Conservation (phyloP, 768 basidiomycete genomes). For the Galerina sulciceps region DNA sequence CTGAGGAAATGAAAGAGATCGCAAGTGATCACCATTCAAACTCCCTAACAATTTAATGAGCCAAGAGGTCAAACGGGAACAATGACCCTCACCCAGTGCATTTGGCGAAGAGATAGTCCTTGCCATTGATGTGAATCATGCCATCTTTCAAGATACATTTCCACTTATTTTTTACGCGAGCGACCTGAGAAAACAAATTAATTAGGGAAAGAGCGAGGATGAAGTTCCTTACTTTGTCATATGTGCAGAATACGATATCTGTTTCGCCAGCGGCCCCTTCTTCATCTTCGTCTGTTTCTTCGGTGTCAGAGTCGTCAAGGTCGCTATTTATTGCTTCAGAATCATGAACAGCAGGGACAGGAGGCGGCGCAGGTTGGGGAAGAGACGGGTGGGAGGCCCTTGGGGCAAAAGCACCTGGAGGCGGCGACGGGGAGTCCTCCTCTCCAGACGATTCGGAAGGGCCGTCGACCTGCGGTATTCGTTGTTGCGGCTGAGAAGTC, state of each 20-base stretch:
- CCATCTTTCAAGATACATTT: slow-evolving; percentile 98
- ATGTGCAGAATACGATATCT: slow-evolving; percentile 97
- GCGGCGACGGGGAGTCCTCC: slow-evolving; percentile 67
- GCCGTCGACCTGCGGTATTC: slow-evolving; percentile 83
- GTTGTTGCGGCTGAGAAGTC: slow-evolving; percentile 27
- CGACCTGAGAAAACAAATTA: slow-evolving; percentile 62
- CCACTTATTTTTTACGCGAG: slow-evolving; percentile 99
- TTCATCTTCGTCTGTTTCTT: slow-evolving; percentile 82
- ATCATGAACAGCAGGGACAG: slow-evolving; percentile 46
- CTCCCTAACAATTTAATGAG: neutral
- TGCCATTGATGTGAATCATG: slow-evolving; percentile 95
- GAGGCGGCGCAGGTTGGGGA: slow-evolving; percentile 57
- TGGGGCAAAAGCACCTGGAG: slow-evolving; percentile 70
- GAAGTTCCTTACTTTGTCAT: slow-evolving; percentile 79
- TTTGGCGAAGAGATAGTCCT: slow-evolving; percentile 96
- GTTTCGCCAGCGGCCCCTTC: slow-evolving; percentile 75
- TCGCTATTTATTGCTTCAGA: slow-evolving; percentile 95
- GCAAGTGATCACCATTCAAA: neutral
- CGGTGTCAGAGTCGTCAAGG: slow-evolving; percentile 92
- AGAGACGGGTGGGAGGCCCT: slow-evolving; percentile 75
- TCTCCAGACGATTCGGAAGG: slow-evolving; percentile 72
- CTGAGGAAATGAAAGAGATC: neutral
- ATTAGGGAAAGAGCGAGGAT: neutral
- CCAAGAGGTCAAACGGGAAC: neutral
- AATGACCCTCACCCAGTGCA: slow-evolving; percentile 82